Percentiles rank a stretch among this genome's conserved stretches.
Evolutionary conservation across 495 filamentous ascomycete genomes (phyloP).

Genomic region (Xylaria grammica): DNA sequence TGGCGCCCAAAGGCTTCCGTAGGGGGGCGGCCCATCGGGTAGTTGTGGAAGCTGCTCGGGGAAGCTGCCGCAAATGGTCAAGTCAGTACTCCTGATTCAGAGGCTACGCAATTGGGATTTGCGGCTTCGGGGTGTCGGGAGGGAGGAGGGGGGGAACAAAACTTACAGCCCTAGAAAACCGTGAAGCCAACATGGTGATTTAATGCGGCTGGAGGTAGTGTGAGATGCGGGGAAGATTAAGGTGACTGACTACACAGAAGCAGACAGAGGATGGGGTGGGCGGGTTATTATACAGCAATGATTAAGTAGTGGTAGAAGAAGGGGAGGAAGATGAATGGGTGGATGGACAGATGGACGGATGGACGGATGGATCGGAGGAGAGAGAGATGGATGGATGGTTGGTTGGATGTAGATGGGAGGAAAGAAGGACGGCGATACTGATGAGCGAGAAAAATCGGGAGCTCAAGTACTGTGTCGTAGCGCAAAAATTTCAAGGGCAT

Average conservation of each 20-base stretch:
- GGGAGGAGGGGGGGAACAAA: too few species aligned
- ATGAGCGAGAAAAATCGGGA: conserved; percentile 24
- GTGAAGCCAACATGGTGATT: conserved; percentile 68
- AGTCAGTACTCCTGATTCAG: conserved; percentile 32
- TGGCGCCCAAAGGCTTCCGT: conserved; percentile 53
- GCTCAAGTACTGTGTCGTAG: conserved; percentile 23
- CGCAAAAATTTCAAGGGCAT: conserved; percentile 31
- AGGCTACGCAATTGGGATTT: too few species aligned
- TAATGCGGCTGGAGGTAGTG: conserved; percentile 40
- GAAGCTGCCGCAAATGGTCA: conserved; percentile 58
- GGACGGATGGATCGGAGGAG: conserved; percentile 32
- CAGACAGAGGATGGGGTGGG: too few species aligned
- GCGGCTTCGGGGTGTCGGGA: too few species aligned
- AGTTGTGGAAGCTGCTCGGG: conserved; percentile 64
- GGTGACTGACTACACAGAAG: too few species aligned
- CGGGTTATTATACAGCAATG: not conserved
- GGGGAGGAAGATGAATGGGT: not conserved
- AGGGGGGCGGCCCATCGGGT: conserved; percentile 64
- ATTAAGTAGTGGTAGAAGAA: too few species aligned
- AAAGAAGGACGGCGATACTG: conserved; percentile 32
- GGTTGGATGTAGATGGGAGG: conserved; percentile 34
- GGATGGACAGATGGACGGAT: conserved; percentile 10
- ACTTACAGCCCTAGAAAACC: conserved; percentile 76
- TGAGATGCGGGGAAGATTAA: conserved; percentile 38
- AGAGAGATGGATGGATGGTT: conserved; percentile 39